Evolutionary conservation across 148 eudicot species (phyloP).

Genomic region (Persicaria tinctoria): DNA sequence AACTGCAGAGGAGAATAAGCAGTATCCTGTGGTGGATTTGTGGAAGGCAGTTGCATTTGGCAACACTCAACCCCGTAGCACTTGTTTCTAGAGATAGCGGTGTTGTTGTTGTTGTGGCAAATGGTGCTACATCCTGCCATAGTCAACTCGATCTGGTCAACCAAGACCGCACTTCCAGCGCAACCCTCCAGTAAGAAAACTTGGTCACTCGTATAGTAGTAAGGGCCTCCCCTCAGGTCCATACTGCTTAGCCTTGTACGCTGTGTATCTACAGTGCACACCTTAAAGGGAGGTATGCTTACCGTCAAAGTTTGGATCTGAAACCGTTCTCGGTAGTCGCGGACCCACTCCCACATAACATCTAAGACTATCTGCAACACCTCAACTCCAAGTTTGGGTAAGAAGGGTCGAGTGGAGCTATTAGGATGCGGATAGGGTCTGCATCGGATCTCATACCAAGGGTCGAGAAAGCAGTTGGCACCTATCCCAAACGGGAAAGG

Average conservation of each 20-base stretch:
- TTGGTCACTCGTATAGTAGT: background rate
- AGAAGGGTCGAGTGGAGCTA: background rate
- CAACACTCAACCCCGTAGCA: conserved; percentile 39
- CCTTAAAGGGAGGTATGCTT: background rate
- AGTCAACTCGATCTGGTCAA: background rate
- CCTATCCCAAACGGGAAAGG: background rate
- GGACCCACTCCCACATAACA: rapidly evolving
- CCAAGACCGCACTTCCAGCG: conserved; percentile 9
- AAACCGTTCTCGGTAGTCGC: background rate
- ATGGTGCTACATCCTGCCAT: conserved; percentile 17
- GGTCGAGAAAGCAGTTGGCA: background rate
- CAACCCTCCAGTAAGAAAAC: conserved; percentile 16
- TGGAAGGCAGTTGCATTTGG: conserved; percentile 4
- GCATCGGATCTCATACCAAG: conserved; percentile 1
- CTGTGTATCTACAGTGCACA: background rate
- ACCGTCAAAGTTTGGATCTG: too few species aligned
- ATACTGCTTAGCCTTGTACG: background rate
- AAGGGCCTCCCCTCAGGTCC: conserved; percentile 14
- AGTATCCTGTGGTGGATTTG: too few species aligned
- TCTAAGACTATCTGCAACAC: background rate
- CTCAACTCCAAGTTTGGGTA: background rate
- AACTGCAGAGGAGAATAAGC: background rate
- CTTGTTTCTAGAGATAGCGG: background rate
- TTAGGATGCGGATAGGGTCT: background rate
- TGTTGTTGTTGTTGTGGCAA: conserved; percentile 4